Evolutionary conservation across 352 stramenopile species (phyloP).

Genomic region (Phytophthora fragariaefolia): DNA sequence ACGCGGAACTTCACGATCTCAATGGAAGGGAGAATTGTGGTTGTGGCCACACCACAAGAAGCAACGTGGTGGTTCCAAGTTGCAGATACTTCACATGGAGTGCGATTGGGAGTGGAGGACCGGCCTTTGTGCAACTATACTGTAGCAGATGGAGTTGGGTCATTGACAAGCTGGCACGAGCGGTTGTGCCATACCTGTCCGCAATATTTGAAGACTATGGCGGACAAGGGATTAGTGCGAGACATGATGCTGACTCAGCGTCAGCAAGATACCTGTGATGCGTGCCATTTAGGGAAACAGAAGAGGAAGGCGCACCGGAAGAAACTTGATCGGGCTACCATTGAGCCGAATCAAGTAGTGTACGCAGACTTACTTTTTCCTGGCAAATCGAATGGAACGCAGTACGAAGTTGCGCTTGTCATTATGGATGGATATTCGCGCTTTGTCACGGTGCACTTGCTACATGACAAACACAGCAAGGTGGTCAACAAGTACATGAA

Average conservation of each 20-base stretch:
- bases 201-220: background rate
- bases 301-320: constrained; percentile 15
- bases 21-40: background rate
- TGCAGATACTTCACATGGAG: background rate
- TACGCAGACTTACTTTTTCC: constrained; percentile 16
- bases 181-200: background rate
- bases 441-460: constrained; percentile 12
- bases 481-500: constrained; percentile 8
- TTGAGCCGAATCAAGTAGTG: constrained; percentile 17
- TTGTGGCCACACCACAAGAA: background rate
- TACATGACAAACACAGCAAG: background rate
- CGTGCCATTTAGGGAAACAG: constrained; percentile 10
- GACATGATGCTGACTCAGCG: background rate
- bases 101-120: background rate
- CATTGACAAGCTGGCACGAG: background rate
- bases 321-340: constrained; percentile 13
- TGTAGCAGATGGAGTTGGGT: constrained; percentile 5
- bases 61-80: constrained; percentile 13
- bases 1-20: constrained; percentile 9
- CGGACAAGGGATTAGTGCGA: background rate
- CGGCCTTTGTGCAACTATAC: constrained; percentile 8
- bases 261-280: background rate
- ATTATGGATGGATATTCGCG: constrained; percentile 20
- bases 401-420: constrained; percentile 7
- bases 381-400: background rate